phyloP scores from a whole-genome alignment of 495 filamentous ascomycete genomes.

The Cercophora newfieldiana region DNA sequence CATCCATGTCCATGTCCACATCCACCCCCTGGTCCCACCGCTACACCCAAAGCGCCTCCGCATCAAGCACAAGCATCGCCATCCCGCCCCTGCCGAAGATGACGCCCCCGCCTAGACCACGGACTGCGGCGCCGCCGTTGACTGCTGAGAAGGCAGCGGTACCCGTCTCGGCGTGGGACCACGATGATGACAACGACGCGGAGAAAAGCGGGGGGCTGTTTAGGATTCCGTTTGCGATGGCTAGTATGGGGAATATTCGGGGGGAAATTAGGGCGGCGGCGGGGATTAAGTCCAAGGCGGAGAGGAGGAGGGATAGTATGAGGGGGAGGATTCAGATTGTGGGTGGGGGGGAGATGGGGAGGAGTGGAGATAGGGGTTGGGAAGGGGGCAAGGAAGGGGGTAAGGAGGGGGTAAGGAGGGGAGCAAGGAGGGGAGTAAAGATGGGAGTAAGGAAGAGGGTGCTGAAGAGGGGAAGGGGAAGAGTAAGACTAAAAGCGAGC shows the following conservation, averaged over 20 bases:
- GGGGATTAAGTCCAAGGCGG: slow-evolving; percentile 7
- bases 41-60: background rate
- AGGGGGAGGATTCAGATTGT: slow-evolving; percentile 22
- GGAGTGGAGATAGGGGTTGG: background rate
- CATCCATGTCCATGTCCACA: too few species aligned
- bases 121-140: background rate
- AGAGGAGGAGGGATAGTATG: slow-evolving; percentile 21
- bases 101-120: background rate
- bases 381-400: background rate
- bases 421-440: background rate
- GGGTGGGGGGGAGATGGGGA: slow-evolving; percentile 14
- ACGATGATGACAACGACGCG: background rate
- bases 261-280: background rate
- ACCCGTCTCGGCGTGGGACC: background rate
- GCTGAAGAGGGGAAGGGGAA: background rate
- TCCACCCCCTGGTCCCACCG: too few species aligned
- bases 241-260: slow-evolving; percentile 5
- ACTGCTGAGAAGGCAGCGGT: background rate
- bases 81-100: background rate
- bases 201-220: background rate
- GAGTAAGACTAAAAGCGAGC: background rate
- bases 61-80: background rate
- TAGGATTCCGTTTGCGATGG: slow-evolving; percentile 7
- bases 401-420: background rate
- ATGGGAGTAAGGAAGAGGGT: background rate